Base-by-base conservation (phyloP, 345 rosid species). In the Nephelium lappaceum region DNA sequence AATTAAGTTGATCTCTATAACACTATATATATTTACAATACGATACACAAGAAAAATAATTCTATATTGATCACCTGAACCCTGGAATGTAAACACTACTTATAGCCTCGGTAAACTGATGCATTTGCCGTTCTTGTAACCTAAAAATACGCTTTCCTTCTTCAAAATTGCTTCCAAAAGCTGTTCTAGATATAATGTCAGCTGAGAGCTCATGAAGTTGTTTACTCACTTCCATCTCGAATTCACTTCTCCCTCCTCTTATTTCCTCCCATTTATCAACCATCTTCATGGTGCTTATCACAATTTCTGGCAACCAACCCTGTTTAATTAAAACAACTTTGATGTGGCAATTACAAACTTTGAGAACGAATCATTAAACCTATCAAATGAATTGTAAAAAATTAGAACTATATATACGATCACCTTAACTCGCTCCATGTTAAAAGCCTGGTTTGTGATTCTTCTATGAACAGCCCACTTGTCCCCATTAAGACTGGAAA, bases 121-220 rank as follows among this genome's bases (percentile, higher is more conserved):
- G 85, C 86, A 78, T 87, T 85, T 91, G 93, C 58, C 86, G 86
- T 79, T 95, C 97, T 71, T 93, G 98, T 41, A 95, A 66, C 60
- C 79, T 60, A 47, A 95, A 95, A 57, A 93, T 87, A 2, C 75
- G 86, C 53, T 89, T 90, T 36, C 99, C 98, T 86, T 92, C 93
- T 72, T 92, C 89, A 58, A 81, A 92, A 66, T 83, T 88, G 84
- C 96, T 93, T n/a, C 96, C 98, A 75, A 93, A 93, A 74, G 95
- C 95, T 25, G 96, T 92, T 83, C 91, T 87, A 51, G 99, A 93
- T 67, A 95, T 90, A 14, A 91, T 77, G 64, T 93, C 94, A 41
- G 91, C 93, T 15, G 95, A 88, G 27, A 93, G 90, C 10, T 61
- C 85, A 19, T 92, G 94, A 41, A 93, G 86, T 66, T 92, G 88